Conservation (phyloP, 768 basidiomycete species). For the Naganishia onofrii region DNA sequence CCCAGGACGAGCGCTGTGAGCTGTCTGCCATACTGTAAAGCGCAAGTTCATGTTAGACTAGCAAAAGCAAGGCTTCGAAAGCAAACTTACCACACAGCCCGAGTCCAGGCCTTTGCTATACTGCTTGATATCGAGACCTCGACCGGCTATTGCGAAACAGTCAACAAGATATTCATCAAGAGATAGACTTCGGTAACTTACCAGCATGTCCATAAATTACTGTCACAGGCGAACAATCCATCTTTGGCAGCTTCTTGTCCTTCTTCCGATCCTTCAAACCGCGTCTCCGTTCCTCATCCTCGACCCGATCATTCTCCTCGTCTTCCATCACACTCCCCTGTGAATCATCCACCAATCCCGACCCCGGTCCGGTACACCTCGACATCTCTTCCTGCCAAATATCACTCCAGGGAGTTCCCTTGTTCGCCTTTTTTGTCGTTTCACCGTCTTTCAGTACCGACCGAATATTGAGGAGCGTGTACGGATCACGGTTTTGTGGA, state of each 20-base stretch:
- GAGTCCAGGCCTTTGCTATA: conserved; percentile 84
- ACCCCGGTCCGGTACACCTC: conserved; percentile 42
- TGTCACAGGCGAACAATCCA: conserved; percentile 52
- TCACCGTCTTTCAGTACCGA: conserved; percentile 55
- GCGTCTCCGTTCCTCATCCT: conserved; percentile 33
- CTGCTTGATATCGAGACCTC: conserved; percentile 75
- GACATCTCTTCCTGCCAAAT: conserved; percentile 59
- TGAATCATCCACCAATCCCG: conserved; percentile 53
- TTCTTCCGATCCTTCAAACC: conserved; percentile 31
- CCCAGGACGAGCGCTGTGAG: conserved; percentile 69
- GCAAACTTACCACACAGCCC: conserved; percentile 63
- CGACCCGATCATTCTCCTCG: conserved; percentile 33
- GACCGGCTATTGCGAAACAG: conserved; percentile 57
- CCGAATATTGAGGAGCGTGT: conserved; percentile 72
- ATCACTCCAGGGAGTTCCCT: conserved; percentile 71
- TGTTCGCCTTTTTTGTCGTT: conserved; percentile 54
- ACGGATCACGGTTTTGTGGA: conserved; percentile 74
- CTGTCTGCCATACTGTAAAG: conserved; percentile 60
- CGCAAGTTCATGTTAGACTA: not conserved
- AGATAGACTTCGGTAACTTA: conserved; percentile 23
- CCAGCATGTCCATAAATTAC: conserved; percentile 78
- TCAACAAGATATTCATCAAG: not conserved
- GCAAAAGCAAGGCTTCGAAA: conserved; percentile 43
- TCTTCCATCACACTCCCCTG: conserved; percentile 21
- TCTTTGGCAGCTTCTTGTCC: conserved; percentile 30